phyloP scores from a whole-genome alignment of 2,329 filamentous ascomycete genomes.

The Verticillium nonalfalfae region DNA sequence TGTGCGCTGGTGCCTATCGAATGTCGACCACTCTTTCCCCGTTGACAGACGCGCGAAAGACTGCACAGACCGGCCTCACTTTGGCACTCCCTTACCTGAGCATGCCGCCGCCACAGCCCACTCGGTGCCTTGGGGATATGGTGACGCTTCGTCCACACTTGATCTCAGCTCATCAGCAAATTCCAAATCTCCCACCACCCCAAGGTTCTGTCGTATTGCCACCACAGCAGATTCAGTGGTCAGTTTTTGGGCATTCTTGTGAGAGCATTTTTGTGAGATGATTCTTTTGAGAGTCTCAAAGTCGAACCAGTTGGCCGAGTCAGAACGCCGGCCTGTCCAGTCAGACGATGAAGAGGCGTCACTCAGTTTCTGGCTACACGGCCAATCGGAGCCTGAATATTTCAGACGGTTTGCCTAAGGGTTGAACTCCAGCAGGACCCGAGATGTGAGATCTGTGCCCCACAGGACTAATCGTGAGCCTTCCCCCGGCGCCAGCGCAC shows the following conservation, averaged over 20 bases:
- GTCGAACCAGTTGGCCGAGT: not conserved
- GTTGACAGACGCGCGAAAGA: not conserved
- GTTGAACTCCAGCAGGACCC: not conserved
- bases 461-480: not conserved
- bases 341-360: not conserved
- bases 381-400: not conserved
- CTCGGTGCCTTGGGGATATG: no score
- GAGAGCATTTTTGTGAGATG: no score
- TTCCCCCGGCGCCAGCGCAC: not conserved
- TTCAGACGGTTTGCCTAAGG: not conserved
- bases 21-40: not conserved
- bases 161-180: not conserved
- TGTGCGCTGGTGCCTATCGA: not conserved
- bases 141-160: not conserved
- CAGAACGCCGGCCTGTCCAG: not conserved
- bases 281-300: not conserved
- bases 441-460: not conserved
- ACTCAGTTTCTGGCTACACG: not conserved
- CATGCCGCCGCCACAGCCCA: not conserved
- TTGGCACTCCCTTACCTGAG: not conserved
- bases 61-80: not conserved
- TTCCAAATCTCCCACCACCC: not conserved
- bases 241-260: not conserved
- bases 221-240: not conserved
- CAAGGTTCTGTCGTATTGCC: not conserved